These are phyloP conservation scores for Penicillium egyptiacum DNA, from an alignment of 495 filamentous ascomycete species.

Conservation along the genomic window DNA sequence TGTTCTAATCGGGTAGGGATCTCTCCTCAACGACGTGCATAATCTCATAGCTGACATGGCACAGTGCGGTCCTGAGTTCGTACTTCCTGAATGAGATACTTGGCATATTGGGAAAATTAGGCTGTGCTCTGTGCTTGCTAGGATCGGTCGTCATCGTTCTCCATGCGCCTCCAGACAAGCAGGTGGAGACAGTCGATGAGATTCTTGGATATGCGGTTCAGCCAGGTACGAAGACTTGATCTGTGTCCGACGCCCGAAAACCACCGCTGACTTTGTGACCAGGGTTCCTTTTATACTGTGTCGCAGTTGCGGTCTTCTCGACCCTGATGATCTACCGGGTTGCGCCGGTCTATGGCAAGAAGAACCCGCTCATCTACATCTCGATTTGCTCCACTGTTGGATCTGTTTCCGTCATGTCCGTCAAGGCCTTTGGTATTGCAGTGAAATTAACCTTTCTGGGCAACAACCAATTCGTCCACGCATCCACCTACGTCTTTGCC, in stretches of 20 bases:
- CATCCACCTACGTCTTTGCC: conserved; percentile 94
- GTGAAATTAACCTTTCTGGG: conserved; percentile 88
- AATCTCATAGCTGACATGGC: conserved; percentile 32
- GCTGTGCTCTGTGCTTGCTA: conserved; percentile 93
- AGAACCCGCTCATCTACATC: conserved; percentile 91
- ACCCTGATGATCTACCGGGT: conserved; percentile 94
- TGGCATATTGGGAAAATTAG: conserved; percentile 85
- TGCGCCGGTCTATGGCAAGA: conserved; percentile 83
- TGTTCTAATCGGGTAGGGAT: conserved; percentile 79
- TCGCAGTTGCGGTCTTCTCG: conserved; percentile 74
- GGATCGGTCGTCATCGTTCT: conserved; percentile 97
- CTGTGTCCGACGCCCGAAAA: background rate
- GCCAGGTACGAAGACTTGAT: conserved; percentile 61
- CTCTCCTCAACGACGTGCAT: background rate
- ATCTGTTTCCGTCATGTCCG: conserved; percentile 95
- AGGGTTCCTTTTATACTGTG: conserved; percentile 88
- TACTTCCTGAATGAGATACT: conserved; percentile 91
- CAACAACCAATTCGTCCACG: conserved; percentile 89
- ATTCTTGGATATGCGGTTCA: conserved; percentile 86
- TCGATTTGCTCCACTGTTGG: conserved; percentile 97
- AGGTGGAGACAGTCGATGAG: conserved; percentile 82
- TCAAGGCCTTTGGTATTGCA: conserved; percentile 97
- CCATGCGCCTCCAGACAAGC: conserved; percentile 91
- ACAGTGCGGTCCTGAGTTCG: conserved; percentile 80
- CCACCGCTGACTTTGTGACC: conserved; percentile 1